Evolutionary conservation across 1,284 basidiomycete genomes (phyloP), one percentile per base, ranked within the genome.

Genomic region (Sanghuangporus weigelae): DNA sequence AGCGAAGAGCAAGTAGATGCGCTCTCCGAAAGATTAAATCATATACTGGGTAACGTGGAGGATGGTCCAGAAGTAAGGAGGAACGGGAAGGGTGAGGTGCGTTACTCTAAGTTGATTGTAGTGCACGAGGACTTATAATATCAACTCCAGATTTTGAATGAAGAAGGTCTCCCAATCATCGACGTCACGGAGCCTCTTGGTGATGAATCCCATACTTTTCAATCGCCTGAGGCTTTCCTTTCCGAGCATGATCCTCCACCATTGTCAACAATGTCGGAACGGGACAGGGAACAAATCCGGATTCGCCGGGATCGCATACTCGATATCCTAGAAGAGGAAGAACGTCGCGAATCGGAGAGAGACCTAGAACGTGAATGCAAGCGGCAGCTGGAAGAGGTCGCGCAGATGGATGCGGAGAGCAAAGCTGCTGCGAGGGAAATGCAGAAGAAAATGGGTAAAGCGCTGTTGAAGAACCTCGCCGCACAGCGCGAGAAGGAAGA

Each of bases 381-480:
- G 64, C 76, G 81, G 38, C 83, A 78, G 60, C 19, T 42, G 36
- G 51, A 57, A 68, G 79, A 83, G 66, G 81, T 77, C 7, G 79
- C 78, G 11, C 79, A 78, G 62, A 75, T 75, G 19, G 84, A 88
- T 68, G 75, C 82, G 66, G 82, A 81, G 53, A 78, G 74, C 53
- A 66, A 85, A 40, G 82, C 82, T 65, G 79, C 78, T 42, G 77
- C 81, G 2, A 81, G 80, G 63, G 85, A 85, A 63, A 76, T 89
- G 70, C 87, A 90, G 71, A 89, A 84, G 76, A 89, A 84, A 74
- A 89, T 92, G 87, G 90, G 88, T 1, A 84, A 81, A 67, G 85
- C 87, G 0, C 76, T 92, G 46, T 66, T 91, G 46, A 73, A 73
- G 59, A 81, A 80, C 63, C 69, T 82, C 54, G 74, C 77, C 3